Percentiles rank a stretch among this genome's conserved stretches.
These are phyloP conservation scores for Starmerella riodocensis DNA, from an alignment of 805 yeast genomes.

Conservation along the genomic window DNA sequence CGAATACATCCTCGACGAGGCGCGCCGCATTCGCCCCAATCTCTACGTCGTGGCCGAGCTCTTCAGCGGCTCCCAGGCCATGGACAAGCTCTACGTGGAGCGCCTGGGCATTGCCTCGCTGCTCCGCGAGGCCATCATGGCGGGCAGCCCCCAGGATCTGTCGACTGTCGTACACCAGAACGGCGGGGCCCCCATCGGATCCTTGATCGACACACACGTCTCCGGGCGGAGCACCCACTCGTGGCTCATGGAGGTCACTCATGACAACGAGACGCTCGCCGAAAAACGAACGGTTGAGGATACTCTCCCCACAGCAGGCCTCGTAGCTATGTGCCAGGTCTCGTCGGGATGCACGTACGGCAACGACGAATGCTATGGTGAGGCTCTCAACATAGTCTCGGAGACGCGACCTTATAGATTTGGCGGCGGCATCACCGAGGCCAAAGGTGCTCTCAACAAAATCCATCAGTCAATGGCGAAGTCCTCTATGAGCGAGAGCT, in stretches of 20 bases:
- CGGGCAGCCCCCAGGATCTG: conserved; percentile 75
- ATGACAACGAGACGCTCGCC: conserved; percentile 80
- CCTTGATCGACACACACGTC: conserved; percentile 36
- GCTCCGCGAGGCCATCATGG: conserved; percentile 95
- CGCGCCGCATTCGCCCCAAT: conserved; percentile 72
- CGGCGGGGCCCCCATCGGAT: conserved; percentile 93
- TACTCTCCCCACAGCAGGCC: conserved; percentile 86
- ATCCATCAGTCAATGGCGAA: conserved; percentile 31
- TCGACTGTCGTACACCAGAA: conserved; percentile 78
- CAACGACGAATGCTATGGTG: conserved; percentile 83
- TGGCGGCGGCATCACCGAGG: conserved; percentile 56
- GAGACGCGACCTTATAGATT: conserved; percentile 52
- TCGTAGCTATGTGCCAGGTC: conserved; percentile 82
- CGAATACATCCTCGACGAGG: conserved; percentile 72
- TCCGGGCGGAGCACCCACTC: conserved; percentile 77
- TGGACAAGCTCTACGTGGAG: conserved; percentile 84
- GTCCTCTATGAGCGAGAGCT: conserved; percentile 70
- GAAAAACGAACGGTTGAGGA: conserved; percentile 90
- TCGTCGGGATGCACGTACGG: conserved; percentile 94
- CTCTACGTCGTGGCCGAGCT: conserved; percentile 88
- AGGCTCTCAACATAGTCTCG: conserved; percentile 61
- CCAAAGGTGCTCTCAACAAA: conserved; percentile 36
- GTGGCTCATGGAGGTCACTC: conserved; percentile 93
- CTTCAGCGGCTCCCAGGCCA: conserved; percentile 80
- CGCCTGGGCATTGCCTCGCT: conserved; percentile 77